Evolutionary conservation across 1,284 basidiomycete genomes (phyloP).

Genomic region (Gastroboletus turbinatus): DNA sequence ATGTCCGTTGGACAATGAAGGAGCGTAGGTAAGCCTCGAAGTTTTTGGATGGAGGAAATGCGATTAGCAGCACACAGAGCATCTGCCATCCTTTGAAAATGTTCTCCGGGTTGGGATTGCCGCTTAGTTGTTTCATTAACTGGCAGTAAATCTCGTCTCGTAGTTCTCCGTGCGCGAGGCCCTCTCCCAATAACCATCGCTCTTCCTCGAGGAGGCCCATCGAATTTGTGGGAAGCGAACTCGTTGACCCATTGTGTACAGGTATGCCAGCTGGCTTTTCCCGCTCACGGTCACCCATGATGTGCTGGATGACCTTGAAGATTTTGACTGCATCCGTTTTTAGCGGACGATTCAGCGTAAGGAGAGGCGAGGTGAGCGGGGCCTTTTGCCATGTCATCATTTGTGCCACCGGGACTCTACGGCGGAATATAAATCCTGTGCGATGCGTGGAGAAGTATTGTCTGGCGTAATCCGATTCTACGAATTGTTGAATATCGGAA

Average conservation of each 20-base stretch:
- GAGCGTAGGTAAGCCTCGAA: constrained; percentile 79
- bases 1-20: constrained; percentile 72
- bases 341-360: constrained; percentile 64
- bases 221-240: constrained; percentile 44
- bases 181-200: constrained; percentile 80
- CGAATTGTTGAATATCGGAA: constrained; percentile 81
- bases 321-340: constrained; percentile 77
- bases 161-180: constrained; percentile 75
- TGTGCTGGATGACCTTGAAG: constrained; percentile 86
- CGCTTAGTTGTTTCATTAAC: constrained; percentile 84
- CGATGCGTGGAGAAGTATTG: constrained; percentile 89
- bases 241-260: constrained; percentile 53
- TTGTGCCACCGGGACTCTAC: constrained; percentile 76
- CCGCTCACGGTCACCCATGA: constrained; percentile 88
- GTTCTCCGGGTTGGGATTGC: constrained; percentile 81
- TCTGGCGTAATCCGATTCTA: constrained; percentile 78
- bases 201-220: constrained; percentile 75
- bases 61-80: constrained; percentile 81
- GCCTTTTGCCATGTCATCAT: constrained; percentile 90
- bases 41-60: constrained; percentile 89
- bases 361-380: constrained; percentile 70
- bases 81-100: constrained; percentile 90
- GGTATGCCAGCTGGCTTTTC: constrained; percentile 54
- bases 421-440: constrained; percentile 79
- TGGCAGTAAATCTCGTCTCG: constrained; percentile 93